Evolutionary conservation across 768 basidiomycete species (phyloP).

Genomic region (Lentinula edodes): DNA sequence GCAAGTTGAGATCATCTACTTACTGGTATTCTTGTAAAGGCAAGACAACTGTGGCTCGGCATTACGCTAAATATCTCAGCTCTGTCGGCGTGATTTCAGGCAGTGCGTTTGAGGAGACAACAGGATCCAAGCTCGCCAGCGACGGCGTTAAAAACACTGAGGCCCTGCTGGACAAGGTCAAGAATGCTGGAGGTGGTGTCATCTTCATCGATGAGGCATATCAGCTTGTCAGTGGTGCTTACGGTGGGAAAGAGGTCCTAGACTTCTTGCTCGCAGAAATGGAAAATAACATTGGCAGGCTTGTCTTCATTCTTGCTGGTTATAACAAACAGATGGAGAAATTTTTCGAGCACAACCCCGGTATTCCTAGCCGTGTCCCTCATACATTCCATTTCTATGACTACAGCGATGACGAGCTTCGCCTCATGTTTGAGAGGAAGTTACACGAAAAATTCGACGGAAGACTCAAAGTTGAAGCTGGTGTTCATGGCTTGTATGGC

Average conservation of each 20-base stretch:
- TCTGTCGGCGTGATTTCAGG: slow-evolving; percentile 52
- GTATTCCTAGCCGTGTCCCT: slow-evolving; percentile 63
- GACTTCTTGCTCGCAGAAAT: slow-evolving; percentile 72
- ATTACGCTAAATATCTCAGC: slow-evolving; percentile 57
- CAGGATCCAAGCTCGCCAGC: slow-evolving; percentile 51
- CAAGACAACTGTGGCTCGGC: slow-evolving; percentile 64
- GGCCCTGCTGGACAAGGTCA: slow-evolving; percentile 38
- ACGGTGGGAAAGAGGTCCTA: slow-evolving; percentile 53
- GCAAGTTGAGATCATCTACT: background rate
- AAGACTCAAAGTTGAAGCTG: slow-evolving; percentile 30
- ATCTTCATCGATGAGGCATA: slow-evolving; percentile 74
- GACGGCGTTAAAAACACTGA: slow-evolving; percentile 51
- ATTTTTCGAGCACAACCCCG: slow-evolving; percentile 75
- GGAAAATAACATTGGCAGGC: slow-evolving; percentile 59
- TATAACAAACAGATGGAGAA: slow-evolving; percentile 71
- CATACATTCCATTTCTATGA: slow-evolving; percentile 54
- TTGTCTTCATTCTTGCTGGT: slow-evolving; percentile 69
- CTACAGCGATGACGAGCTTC: slow-evolving; percentile 37
- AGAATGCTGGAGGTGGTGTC: slow-evolving; percentile 49
- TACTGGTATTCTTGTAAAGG: slow-evolving; percentile 27
- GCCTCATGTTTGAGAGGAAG: slow-evolving; percentile 30
- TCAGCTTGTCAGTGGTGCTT: slow-evolving; percentile 42
- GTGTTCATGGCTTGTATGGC: slow-evolving; percentile 28
- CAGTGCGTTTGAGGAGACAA: slow-evolving; percentile 52
- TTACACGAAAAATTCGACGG: slow-evolving; percentile 31